These are phyloP conservation scores for Jacaranda mimosifolia DNA, from an alignment of 257 asterid species.

Conservation along the genomic window DNA sequence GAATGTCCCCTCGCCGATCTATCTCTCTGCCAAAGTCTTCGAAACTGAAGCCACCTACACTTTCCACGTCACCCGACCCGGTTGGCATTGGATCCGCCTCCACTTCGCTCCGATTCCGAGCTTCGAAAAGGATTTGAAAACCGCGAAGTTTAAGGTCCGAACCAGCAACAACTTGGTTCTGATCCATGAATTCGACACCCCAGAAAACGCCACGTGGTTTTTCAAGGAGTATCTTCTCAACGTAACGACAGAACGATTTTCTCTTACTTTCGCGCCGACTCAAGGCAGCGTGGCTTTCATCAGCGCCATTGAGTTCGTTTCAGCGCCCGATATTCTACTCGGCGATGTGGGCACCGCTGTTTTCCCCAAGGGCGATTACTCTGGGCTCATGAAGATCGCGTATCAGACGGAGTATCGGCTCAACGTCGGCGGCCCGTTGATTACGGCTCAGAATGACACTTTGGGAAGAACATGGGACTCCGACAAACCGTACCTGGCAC, in stretches of 20 bases:
- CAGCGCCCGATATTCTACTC: slow-evolving; percentile 54
- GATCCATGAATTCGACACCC: slow-evolving; percentile 38
- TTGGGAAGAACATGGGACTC: slow-evolving; percentile 61
- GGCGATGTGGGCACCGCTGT: slow-evolving; percentile 46
- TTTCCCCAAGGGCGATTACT: slow-evolving; percentile 49
- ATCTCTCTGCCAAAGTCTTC: slow-evolving; percentile 66
- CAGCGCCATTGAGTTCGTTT: slow-evolving; percentile 61
- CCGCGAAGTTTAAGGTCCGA: slow-evolving; percentile 48
- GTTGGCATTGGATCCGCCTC: slow-evolving; percentile 89
- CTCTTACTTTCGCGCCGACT: slow-evolving; percentile 48
- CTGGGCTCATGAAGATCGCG: slow-evolving; percentile 43
- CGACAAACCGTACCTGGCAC: slow-evolving; percentile 65
- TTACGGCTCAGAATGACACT: slow-evolving; percentile 60
- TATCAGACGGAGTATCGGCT: slow-evolving; percentile 57
- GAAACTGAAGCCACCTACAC: slow-evolving; percentile 61
- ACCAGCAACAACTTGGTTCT: slow-evolving; percentile 49
- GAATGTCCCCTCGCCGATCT: slow-evolving; percentile 53
- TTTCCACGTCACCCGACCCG: slow-evolving; percentile 68
- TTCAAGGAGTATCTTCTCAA: slow-evolving; percentile 55
- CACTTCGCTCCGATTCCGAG: slow-evolving; percentile 62
- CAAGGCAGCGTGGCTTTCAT: slow-evolving; percentile 56
- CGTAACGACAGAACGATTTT: slow-evolving; percentile 48
- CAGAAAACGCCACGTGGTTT: slow-evolving; percentile 24
- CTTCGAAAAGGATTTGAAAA: slow-evolving; percentile 48
- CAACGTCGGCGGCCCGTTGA: slow-evolving; percentile 59